Conservation (phyloP, 2,329 filamentous ascomycete genomes). For the Arthrobotrys iridis region DNA sequence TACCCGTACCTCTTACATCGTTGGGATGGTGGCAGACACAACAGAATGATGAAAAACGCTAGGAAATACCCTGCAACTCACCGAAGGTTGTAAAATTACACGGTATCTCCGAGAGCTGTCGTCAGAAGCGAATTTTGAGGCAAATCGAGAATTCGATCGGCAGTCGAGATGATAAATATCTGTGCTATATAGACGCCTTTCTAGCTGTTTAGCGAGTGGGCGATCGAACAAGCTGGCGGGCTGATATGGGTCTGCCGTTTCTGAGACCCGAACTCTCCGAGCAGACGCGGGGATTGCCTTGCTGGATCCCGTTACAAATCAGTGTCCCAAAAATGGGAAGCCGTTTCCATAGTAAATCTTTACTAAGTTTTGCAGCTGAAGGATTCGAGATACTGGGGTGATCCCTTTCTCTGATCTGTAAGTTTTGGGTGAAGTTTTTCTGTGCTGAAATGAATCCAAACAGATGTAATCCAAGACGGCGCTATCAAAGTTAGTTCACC, state of each 20-base stretch:
- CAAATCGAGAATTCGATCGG: conserved; percentile 33
- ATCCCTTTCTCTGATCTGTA: conserved; percentile 10
- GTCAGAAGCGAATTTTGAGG: conserved; percentile 34
- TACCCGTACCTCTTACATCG: too few species aligned
- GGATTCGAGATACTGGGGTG: conserved; percentile 29
- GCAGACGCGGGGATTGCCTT: conserved; percentile 30
- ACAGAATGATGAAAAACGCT: not conserved
- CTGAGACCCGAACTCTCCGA: conserved; percentile 15
- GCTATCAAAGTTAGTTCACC: conserved; percentile 31
- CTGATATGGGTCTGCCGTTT: conserved; percentile 15
- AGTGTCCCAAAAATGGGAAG: conserved; percentile 13
- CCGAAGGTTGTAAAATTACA: conserved; percentile 1
- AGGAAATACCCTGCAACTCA: conserved; percentile 17
- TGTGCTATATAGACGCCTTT: conserved; percentile 1
- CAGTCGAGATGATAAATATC: conserved; percentile 3
- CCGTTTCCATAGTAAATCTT: conserved; percentile 4
- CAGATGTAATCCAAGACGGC: conserved; percentile 40
- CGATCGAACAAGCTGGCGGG: not conserved
- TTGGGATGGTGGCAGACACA: conserved; percentile 8
- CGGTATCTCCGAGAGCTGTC: conserved; percentile 3
- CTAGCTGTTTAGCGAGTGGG: not conserved
- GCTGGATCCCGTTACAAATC: conserved; percentile 6
- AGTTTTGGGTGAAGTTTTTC: not conserved
- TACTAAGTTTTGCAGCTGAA: conserved; percentile 8
- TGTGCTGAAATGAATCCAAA: conserved; percentile 6